Evolutionary conservation across 257 asterid genomes (phyloP).

Genomic region (Ocimum tenuiflorum): DNA sequence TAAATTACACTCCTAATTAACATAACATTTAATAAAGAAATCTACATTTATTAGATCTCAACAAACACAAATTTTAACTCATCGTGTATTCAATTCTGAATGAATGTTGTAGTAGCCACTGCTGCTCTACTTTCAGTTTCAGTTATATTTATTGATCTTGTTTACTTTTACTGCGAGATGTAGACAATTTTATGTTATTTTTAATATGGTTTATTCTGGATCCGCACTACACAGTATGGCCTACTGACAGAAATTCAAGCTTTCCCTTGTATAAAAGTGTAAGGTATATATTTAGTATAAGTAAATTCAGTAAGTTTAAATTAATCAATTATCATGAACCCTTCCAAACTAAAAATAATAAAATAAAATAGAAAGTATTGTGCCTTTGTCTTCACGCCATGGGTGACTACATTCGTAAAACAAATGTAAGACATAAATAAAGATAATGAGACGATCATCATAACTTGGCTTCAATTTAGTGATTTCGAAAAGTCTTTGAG

Average conservation of each 20-base stretch:
- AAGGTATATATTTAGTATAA: too few relatives aligned
- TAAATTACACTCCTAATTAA: too few relatives aligned
- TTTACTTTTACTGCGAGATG: background rate
- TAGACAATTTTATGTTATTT: too few relatives aligned
- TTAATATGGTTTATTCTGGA: too few relatives aligned
- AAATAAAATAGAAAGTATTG: background rate
- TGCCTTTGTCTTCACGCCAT: background rate
- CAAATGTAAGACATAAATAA: background rate
- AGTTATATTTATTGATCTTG: too few relatives aligned
- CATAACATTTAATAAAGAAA: too few relatives aligned
- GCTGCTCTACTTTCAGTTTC: background rate
- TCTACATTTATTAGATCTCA: too few relatives aligned
- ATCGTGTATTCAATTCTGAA: background rate
- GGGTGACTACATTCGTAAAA: background rate
- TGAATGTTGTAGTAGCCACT: background rate
- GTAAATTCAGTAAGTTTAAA: too few relatives aligned
- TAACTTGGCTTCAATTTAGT: background rate
- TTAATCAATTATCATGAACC: too few relatives aligned
- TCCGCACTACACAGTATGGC: too few relatives aligned
- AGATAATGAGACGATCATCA: background rate
- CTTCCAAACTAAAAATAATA: background rate
- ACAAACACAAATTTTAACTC: background rate
- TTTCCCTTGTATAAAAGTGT: too few relatives aligned
- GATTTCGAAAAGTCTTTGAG: background rate
- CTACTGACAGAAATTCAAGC: too few relatives aligned